Base-by-base conservation (phyloP, 2,329 filamentous ascomycete genomes). In the Penicillium corylophilum region DNA sequence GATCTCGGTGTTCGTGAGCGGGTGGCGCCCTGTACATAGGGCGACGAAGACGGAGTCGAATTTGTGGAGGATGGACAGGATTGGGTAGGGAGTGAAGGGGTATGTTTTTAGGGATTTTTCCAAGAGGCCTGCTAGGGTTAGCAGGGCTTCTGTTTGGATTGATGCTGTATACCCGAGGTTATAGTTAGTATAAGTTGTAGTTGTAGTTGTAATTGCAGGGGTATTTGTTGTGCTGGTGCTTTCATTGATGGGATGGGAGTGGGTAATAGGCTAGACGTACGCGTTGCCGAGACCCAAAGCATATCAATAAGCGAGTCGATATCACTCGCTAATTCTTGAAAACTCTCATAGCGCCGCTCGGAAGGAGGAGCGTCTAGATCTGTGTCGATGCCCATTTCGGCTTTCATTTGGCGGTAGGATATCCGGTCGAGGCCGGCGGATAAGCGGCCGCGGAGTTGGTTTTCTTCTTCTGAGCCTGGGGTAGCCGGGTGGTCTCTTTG, bases 261-360 rank as follows among this genome's bases (percentile, higher is more conserved):
- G 5, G 33, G 33, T 36, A 7, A 10, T 39, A 20, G 39, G 39
- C 2, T 9, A 20, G 4, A 79, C 89, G 68, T 78, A 91, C 90
- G 90, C 20, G 92, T 96, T 9, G 88, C 90, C 26, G 86, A 90
- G 20, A 90, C 81, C 93, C 93, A 97, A 5, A 96, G 73, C 7
- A 95, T 81, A 69, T 95, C 87, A 15, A 95, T 74, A 12, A 96
- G 68, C 5, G 79, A 79, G 50, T 92, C 88, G 1, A 95, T 71
- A 64, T 96, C 90, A 50, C 77, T 82, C 48, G 84, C 89, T 4
- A 90, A 81, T 64, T 92, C 86, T 44, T 76, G 78, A 68, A 93
- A 88, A 46, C 73, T 82, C 48, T 77, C 74, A 57, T 86, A 87
- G 1, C 82, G 82, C 29, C 71, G 68, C 4, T 74, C 74, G 10